These are phyloP conservation scores for Pseudonitzschia delicatissima DNA, from an alignment of 108 stramenopile species.

Conservation along the genomic window DNA sequence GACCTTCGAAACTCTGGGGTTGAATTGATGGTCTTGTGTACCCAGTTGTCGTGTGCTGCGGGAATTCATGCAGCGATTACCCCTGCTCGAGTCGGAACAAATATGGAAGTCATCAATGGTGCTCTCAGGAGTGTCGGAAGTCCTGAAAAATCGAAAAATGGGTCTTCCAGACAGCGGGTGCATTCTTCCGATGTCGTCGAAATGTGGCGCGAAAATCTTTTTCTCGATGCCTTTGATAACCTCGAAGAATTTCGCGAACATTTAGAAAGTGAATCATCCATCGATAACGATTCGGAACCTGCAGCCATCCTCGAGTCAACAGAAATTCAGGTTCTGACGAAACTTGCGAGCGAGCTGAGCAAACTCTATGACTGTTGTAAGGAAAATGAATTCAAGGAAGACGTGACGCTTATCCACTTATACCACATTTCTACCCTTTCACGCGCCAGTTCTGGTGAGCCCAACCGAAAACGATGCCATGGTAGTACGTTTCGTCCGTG, in stretches of 20 bases:
- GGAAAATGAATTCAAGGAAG: constrained; percentile 57
- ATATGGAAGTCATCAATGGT: constrained; percentile 89
- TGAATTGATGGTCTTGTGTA: constrained; percentile 65
- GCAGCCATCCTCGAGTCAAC: constrained; percentile 43
- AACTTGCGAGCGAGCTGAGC: constrained; percentile 50
- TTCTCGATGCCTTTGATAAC: constrained; percentile 62
- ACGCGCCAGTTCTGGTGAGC: constrained; percentile 4
- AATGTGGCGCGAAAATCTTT: constrained; percentile 46
- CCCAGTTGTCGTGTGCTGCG: constrained; percentile 61
- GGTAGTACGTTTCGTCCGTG: constrained; percentile 55
- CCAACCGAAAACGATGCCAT: constrained; percentile 30
- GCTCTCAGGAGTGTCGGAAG: constrained; percentile 63
- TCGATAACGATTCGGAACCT: constrained; percentile 17
- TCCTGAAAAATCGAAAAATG: constrained; percentile 14
- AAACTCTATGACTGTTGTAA: constrained; percentile 86
- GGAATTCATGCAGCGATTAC: constrained; percentile 72
- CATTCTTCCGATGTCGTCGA: constrained; percentile 21
- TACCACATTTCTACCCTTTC: constrained; percentile 10
- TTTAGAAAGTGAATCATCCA: constrained; percentile 33
- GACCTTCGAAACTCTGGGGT: constrained; percentile 69
- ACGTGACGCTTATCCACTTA: constrained; percentile 7
- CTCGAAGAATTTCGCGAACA: constrained; percentile 53
- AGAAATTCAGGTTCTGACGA: constrained; percentile 63
- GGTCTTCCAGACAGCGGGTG: neutral
- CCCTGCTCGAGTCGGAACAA: constrained; percentile 76